Conservation (phyloP, 257 asterid genomes). For the Nicotiana tomentosiformis region DNA sequence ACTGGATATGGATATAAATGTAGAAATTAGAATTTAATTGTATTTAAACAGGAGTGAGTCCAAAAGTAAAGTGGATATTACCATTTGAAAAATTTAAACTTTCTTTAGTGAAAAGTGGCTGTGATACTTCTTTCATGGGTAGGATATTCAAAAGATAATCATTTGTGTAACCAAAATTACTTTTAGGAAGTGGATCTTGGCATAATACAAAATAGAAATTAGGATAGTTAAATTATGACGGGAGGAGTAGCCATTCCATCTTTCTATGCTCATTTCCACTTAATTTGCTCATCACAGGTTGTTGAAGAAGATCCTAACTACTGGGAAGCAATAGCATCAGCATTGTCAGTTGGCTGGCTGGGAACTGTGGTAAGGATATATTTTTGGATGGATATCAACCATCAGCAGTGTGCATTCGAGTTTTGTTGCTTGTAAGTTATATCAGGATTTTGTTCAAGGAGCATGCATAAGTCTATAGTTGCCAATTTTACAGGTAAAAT, state of each 20-base stretch:
- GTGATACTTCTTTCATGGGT: neutral
- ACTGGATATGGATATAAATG: neutral
- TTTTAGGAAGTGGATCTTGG: neutral
- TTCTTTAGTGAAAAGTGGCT: neutral
- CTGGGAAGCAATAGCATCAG: conserved; percentile 87
- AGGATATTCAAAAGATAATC: neutral
- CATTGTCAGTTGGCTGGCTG: conserved; percentile 94
- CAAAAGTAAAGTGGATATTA: neutral
- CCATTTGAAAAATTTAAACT: neutral
- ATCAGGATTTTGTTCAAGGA: neutral
- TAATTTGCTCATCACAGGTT: conserved; percentile 36
- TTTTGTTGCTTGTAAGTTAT: neutral
- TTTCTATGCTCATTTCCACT: conserved; percentile 1
- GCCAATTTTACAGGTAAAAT: conserved; percentile 54
- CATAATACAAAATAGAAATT: neutral
- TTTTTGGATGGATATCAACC: neutral
- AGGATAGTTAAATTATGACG: neutral
- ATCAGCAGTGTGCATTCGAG: neutral
- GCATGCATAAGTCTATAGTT: neutral
- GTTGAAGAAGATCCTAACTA: conserved; percentile 84
- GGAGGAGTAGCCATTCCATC: neutral
- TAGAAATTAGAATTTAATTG: neutral
- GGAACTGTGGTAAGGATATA: conserved; percentile 64
- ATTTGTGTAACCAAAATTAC: neutral
- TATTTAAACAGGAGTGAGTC: neutral